phyloP scores from a whole-genome alignment of 306 rosid genomes.

The Trifolium subterraneum region DNA sequence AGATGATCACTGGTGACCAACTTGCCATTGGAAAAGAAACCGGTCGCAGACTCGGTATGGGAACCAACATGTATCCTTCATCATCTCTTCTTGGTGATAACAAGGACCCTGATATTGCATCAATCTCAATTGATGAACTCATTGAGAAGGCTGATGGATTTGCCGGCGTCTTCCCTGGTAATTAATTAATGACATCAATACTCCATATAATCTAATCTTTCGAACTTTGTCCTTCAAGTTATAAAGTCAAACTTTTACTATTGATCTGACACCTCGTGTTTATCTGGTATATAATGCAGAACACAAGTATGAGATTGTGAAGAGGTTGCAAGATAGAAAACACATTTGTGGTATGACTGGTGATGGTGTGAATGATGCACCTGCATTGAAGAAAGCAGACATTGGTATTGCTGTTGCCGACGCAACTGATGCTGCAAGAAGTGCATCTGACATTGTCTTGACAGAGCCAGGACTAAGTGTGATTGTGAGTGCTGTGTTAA shows the following conservation, averaged over 20 bases:
- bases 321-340: conserved; percentile 72
- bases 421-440: conserved; percentile 91
- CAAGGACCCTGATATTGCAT: conserved; percentile 67
- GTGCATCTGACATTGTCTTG: conserved; percentile 94
- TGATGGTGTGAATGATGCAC: conserved; percentile 95
- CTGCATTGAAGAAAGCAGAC: conserved; percentile 90
- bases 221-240: not conserved
- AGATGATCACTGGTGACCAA: conserved; percentile 98
- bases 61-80: conserved; percentile 96
- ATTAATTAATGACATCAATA: conserved; percentile 41
- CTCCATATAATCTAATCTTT: not conserved
- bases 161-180: conserved; percentile 98
- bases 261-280: not conserved
- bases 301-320: conserved; percentile 93
- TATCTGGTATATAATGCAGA: conserved; percentile 48
- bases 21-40: conserved; percentile 98
- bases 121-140: conserved; percentile 83
- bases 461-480: conserved; percentile 94
- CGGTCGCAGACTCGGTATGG: conserved; percentile 97
- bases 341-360: conserved; percentile 96
- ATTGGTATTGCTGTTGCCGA: conserved; percentile 96
- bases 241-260: not conserved
- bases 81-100: conserved; percentile 76
- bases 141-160: conserved; percentile 97
- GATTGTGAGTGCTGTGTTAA: conserved; percentile 82